Conservation (phyloP, 140 eudicot species). For the Oenanthe javanica region DNA sequence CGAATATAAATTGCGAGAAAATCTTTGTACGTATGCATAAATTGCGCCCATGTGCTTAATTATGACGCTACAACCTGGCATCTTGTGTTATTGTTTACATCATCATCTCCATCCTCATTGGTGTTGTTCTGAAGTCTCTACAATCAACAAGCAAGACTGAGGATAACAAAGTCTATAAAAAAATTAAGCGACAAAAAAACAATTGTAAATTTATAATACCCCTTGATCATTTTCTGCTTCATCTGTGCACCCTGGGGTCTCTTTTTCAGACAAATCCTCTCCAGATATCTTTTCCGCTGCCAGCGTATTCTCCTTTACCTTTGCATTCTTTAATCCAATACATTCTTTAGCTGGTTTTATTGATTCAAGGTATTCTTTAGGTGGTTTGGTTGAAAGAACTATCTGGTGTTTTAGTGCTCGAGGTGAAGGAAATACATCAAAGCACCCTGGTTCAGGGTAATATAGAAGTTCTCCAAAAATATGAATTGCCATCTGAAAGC, state of each 20-base stretch:
- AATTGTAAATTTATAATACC: slow-evolving; percentile 11
- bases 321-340: slow-evolving; percentile 39
- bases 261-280: slow-evolving; percentile 25
- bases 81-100: not conserved
- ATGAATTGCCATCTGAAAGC: slow-evolving; percentile 59
- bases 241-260: not conserved
- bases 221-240: slow-evolving; percentile 14
- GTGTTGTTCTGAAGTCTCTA: not conserved
- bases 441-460: slow-evolving; percentile 49
- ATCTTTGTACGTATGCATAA: slow-evolving; percentile 9
- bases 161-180: not conserved
- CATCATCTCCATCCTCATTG: slow-evolving; percentile 6
- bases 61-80: not conserved
- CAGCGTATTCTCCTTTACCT: slow-evolving; percentile 15
- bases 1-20: not conserved
- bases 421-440: slow-evolving; percentile 66
- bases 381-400: slow-evolving; percentile 84
- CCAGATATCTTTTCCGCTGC: slow-evolving; percentile 36
- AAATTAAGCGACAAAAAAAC: not conserved
- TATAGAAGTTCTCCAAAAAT: slow-evolving; percentile 67
- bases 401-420: slow-evolving; percentile 52
- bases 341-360: slow-evolving; percentile 86
- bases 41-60: not conserved
- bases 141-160: not conserved
- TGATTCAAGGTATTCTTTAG: slow-evolving; percentile 83